Evolutionary conservation across 345 rosid species (phyloP).

Genomic region (Nephelium lappaceum): DNA sequence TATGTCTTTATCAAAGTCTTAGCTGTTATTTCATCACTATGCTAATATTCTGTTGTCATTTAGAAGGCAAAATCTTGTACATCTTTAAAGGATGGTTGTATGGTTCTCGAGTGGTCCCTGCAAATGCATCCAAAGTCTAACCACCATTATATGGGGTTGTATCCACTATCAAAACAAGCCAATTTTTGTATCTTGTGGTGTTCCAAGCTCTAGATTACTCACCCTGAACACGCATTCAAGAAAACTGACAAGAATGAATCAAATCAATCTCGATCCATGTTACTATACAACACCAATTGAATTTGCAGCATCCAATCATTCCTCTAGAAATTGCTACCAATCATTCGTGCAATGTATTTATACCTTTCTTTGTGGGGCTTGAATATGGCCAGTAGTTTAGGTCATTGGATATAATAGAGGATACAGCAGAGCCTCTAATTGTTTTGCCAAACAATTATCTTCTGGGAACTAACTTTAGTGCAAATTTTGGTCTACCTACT

Average conservation of each 20-base stretch:
- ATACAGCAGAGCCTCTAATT: constrained; percentile 28
- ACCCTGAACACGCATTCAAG: constrained; percentile 3
- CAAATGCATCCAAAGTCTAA: constrained; percentile 30
- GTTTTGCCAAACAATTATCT: not conserved
- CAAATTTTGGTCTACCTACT: not conserved
- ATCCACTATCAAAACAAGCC: constrained; percentile 26
- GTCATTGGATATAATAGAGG: constrained; percentile 17
- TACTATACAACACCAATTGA: constrained; percentile 2
- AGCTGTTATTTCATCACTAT: constrained; percentile 35
- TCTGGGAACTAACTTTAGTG: not conserved
- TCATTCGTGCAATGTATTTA: constrained; percentile 24
- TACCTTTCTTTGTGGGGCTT: constrained; percentile 16
- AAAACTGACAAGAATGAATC: constrained; percentile 28
- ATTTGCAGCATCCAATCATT: constrained; percentile 34
- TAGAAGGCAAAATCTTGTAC: constrained; percentile 28
- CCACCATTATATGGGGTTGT: constrained; percentile 21
- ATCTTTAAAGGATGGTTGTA: constrained; percentile 1
- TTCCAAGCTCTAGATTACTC: constrained; percentile 15
- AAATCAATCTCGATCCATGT: constrained; percentile 37
- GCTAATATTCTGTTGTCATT: constrained; percentile 24
- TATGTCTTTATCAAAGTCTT: constrained; percentile 37
- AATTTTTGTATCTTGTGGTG: constrained; percentile 27
- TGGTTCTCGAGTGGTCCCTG: constrained; percentile 33
- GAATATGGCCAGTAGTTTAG: not conserved
- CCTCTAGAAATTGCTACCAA: constrained; percentile 18